Evolutionary conservation across 2,329 filamentous ascomycete genomes (phyloP).

Genomic region (Magnaporthiopsis incrustans): DNA sequence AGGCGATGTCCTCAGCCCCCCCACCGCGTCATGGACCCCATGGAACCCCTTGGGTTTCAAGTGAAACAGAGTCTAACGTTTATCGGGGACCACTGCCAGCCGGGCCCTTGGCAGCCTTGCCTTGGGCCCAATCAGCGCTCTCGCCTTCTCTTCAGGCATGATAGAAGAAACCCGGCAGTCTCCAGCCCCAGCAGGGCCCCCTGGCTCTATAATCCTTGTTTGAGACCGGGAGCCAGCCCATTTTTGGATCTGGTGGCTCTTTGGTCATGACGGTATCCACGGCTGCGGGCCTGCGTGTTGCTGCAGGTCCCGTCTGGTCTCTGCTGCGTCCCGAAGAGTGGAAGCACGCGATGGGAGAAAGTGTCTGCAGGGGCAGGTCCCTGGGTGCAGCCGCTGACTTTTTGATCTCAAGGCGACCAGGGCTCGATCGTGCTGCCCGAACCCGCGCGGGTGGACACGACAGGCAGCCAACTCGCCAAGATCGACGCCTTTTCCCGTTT

Average conservation of each 20-base stretch:
- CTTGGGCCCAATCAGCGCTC: constrained; percentile 21
- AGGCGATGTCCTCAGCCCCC: background rate
- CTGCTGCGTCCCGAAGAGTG: background rate
- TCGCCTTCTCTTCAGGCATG: constrained; percentile 16
- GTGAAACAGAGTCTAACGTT: constrained; percentile 29
- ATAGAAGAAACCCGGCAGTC: constrained; percentile 18
- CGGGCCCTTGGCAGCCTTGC: constrained; percentile 25
- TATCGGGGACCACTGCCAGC: constrained; percentile 20
- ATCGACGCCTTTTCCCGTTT: background rate
- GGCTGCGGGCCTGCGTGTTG: background rate
- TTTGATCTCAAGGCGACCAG: constrained; percentile 1
- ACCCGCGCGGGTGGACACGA: background rate
- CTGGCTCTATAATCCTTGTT: constrained; percentile 15
- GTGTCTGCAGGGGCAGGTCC: background rate
- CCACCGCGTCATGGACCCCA: constrained; percentile 3
- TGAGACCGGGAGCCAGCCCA: constrained; percentile 16
- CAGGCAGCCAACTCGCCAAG: background rate
- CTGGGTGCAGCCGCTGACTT: background rate
- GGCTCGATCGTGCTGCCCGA: constrained; percentile 3
- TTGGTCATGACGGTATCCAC: constrained; percentile 9
- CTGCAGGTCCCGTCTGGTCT: background rate
- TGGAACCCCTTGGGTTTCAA: constrained; percentile 31
- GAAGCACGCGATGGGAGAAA: background rate
- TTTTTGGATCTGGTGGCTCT: constrained; percentile 11
- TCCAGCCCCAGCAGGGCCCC: constrained; percentile 10